Evolutionary conservation across 441 rosid species (phyloP), one percentile per base, ranked within the genome.

Genomic region (Daphne laureola): DNA sequence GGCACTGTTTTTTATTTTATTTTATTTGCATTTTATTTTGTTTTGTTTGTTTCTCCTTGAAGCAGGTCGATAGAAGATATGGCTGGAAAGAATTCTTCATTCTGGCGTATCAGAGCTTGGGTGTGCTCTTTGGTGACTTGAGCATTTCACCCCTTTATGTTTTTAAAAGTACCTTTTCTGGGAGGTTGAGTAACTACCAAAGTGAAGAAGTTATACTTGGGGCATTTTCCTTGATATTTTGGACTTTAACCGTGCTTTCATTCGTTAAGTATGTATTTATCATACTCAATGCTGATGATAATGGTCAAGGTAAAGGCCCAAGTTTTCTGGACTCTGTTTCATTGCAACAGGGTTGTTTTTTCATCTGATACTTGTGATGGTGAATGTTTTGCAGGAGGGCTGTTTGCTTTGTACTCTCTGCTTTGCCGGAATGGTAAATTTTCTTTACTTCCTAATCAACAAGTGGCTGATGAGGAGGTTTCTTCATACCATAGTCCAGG

Each of bases 381-480:
- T 14, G 49, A 31, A 31, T 58, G 41, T 18, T 66, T 65, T 70
- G 68, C 79, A 92, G 98, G 98, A 53, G 96, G 96, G 55, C 72
- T 78, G 64, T 81, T 88, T 63, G 83, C 96, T 55, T 61, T 92
- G 64, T 88, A 92, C 48, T 78, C 95, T 26, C 80, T 88, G 54
- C 88, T 88, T 54, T 88, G 95, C 35, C 73, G 96, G 61, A 86
- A 82, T 40, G 87, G 83, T 7, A 89, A 83, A 56, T 66, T 88
- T 59, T 69, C 86, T 57, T 76, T 92, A 82, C 90, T 86, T 70
- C 96, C 95, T 12, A 92, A 88, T 68, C 83, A 82, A 59, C 96
- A 92, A 70, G 84, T 86, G 1, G 87, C 87, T 4, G 98, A 92
- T 58, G 96, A 86, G 75, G 98, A 88, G 71, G 77, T 88, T 61